Evolutionary conservation across 768 basidiomycete species (phyloP), one percentile per base, ranked within the genome.

Genomic region (Podaxis rugospora): DNA sequence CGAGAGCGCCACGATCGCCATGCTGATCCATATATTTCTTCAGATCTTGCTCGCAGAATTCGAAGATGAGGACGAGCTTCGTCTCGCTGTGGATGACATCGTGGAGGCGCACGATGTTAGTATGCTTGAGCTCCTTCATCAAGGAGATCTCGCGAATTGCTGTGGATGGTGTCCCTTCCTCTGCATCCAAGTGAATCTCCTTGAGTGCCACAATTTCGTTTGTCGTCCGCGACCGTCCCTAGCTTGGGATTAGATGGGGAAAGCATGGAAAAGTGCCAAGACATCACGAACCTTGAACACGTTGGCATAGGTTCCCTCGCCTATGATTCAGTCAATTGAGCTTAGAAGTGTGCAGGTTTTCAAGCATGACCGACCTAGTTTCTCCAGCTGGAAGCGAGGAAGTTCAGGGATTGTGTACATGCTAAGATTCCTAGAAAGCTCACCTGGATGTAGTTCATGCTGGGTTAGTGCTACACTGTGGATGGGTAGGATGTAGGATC

Each of bases 11-110:
- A 47, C 95, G 86, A 65, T 98, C 95, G 58, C 97, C 97, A 67
- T 97, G 89, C 37, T 92, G 89, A 73, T 99, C 97, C 97, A 99
- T 99, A 74, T 98, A 98, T 71, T 94, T 95, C 75, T 99, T 99
- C 50, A 99, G 82, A 76, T 99, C 97, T 74, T 95, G 93, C 68
- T 99, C 97, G 74, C 95, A 97, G 72, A 86, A 98, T 76, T 99
- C 97, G 74, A 98, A 99, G 66, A 99, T 95, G 61, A 99, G 90
- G 64, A 98, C 92, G 52, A 99, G 88, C 67, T 98, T 98, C 6
- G 93, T 92, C 75, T 99, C 97, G 16, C 95, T 98, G 75, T 99
- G 97, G 65, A 98, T 98, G 52, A 99, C 97, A 73, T 98, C 97
- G 78, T 98, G 90, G 18, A 99, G 85, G 68, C 97, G 88, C 70